Conservation (phyloP, 2,329 filamentous ascomycete genomes). For the Penicillium sp. region DNA sequence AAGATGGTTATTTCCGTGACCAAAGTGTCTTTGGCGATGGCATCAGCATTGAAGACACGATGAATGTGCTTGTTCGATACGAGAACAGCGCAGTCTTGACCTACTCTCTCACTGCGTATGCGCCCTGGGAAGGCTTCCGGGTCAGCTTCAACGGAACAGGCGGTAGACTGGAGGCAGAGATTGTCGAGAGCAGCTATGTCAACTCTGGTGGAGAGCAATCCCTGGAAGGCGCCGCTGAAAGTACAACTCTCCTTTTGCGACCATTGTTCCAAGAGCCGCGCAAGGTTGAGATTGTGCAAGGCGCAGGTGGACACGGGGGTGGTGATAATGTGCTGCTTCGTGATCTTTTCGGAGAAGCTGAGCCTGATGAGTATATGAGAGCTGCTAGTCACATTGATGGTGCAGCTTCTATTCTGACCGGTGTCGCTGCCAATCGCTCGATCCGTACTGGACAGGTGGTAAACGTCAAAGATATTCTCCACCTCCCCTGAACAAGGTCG, state of each 20-base stretch:
- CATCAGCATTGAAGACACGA: constrained; percentile 65
- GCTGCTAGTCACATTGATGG: constrained; percentile 61
- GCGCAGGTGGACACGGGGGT: constrained; percentile 59
- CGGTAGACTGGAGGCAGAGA: constrained; percentile 60
- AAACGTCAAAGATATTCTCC: constrained; percentile 51
- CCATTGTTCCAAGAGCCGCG: constrained; percentile 58
- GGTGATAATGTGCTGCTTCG: constrained; percentile 59
- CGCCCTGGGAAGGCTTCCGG: constrained; percentile 51
- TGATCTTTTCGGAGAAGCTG: constrained; percentile 55
- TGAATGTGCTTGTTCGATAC: constrained; percentile 61
- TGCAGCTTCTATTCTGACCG: constrained; percentile 59
- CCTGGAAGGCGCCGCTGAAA: constrained; percentile 29
- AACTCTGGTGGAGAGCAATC: constrained; percentile 57
- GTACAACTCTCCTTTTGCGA: constrained; percentile 42
- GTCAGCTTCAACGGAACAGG: constrained; percentile 49
- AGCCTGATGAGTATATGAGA: constrained; percentile 51
- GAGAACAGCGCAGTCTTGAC: constrained; percentile 58
- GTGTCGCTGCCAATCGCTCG: constrained; percentile 60
- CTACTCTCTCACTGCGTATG: constrained; percentile 57
- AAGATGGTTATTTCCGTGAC: constrained; percentile 62
- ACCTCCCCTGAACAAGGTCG: not conserved
- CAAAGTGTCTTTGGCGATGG: constrained; percentile 64
- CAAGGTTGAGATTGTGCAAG: constrained; percentile 55
- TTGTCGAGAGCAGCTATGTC: constrained; percentile 61
- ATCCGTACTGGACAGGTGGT: constrained; percentile 59